phyloP scores from a whole-genome alignment of 345 rosid species.

The Salix udensis region DNA sequence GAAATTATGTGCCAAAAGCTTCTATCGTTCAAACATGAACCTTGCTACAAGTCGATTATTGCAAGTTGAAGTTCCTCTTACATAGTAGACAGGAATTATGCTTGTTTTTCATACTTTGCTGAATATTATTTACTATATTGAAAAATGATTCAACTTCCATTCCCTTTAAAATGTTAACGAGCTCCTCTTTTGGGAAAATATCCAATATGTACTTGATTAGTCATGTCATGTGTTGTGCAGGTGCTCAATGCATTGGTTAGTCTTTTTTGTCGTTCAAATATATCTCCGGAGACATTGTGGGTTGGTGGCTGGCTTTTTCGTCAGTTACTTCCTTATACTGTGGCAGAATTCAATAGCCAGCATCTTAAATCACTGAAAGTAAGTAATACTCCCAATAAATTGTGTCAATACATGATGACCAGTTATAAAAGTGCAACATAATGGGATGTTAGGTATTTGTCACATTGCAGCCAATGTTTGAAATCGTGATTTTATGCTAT shows the following conservation, averaged over 20 bases:
- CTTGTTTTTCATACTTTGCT: background rate
- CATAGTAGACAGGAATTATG: background rate
- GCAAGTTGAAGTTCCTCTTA: background rate
- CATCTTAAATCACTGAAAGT: conserved; percentile 76
- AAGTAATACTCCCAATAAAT: conserved; percentile 10
- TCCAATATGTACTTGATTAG: background rate
- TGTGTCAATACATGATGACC: background rate
- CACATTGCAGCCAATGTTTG: background rate
- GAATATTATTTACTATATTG: background rate
- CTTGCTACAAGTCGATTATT: background rate
- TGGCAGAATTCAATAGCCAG: conserved; percentile 72
- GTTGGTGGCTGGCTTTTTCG: conserved; percentile 98
- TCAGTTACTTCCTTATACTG: conserved; percentile 85
- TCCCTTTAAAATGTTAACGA: background rate
- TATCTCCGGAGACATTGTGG: conserved; percentile 92
- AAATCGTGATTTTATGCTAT: background rate
- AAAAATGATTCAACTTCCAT: background rate
- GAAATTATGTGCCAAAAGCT: background rate
- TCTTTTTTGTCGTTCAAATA: conserved; percentile 78
- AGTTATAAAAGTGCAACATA: background rate
- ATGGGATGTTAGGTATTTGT: background rate
- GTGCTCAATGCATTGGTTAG: conserved; percentile 85
- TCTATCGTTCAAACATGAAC: background rate
- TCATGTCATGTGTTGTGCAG: conserved; percentile 29
- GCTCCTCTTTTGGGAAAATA: background rate